These are phyloP conservation scores for Pythium phragmitis DNA, from an alignment of 352 stramenopile genomes.

Conservation along the genomic window DNA sequence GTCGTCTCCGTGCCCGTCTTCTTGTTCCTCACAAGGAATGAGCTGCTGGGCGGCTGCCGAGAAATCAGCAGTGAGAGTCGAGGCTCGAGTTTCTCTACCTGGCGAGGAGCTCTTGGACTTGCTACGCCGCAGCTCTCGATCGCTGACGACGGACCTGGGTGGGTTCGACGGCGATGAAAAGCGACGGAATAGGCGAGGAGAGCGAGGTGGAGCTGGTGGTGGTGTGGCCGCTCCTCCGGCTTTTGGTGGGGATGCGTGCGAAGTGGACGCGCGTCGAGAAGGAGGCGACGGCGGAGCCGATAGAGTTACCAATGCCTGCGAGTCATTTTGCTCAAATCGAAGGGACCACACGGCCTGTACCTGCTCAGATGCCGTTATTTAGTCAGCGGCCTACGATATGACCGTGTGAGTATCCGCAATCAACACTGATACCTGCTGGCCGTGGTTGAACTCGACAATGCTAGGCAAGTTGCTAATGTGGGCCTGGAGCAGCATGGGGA, in stretches of 20 bases:
- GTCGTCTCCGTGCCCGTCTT: conserved; percentile 4
- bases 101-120: not conserved
- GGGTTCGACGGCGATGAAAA: conserved; percentile 7
- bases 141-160: not conserved
- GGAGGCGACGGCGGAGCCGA: conserved; percentile 10
- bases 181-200: conserved; percentile 1
- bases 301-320: conserved; percentile 2
- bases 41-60: not conserved
- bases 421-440: conserved; percentile 36
- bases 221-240: not conserved
- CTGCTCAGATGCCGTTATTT: conserved; percentile 22
- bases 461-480: conserved; percentile 66
- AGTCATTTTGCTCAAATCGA: conserved; percentile 45
- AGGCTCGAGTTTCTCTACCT: not conserved
- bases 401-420: not conserved
- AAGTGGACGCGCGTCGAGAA: conserved; percentile 14
- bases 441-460: conserved; percentile 62
- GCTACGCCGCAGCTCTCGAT: conserved; percentile 3
- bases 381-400: not conserved
- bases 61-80: not conserved
- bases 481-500: conserved; percentile 63
- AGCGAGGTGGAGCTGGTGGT: conserved; percentile 1
- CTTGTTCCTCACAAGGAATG: not conserved
- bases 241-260: conserved; percentile 10
- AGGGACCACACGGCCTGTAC: conserved; percentile 69